Conservation (phyloP, 495 filamentous ascomycete genomes). For the Delitschia confertaspora region DNA sequence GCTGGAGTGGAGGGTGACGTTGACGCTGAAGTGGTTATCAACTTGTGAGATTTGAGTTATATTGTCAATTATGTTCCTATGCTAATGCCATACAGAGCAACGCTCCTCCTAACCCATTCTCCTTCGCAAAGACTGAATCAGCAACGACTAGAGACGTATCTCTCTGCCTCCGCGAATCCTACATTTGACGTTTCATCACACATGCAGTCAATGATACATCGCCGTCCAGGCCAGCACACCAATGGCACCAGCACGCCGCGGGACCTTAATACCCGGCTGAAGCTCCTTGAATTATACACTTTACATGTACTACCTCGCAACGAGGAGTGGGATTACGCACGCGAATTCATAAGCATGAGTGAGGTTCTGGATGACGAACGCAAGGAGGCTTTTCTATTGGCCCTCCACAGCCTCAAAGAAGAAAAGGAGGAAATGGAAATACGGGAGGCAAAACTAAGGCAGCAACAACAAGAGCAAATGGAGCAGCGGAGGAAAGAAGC, state of each 20-base stretch:
- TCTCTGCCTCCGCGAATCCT: slow-evolving; percentile 64
- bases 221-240: slow-evolving; percentile 26
- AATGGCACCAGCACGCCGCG: slow-evolving; percentile 67
- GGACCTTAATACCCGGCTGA: slow-evolving; percentile 56
- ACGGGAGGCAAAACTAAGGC: slow-evolving; percentile 50
- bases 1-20: slow-evolving; percentile 79
- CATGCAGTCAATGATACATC: slow-evolving; percentile 20
- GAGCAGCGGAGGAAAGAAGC: slow-evolving; percentile 40
- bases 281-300: slow-evolving; percentile 88
- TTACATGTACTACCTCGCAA: slow-evolving; percentile 86
- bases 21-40: slow-evolving; percentile 89
- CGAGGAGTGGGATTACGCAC: slow-evolving; percentile 89
- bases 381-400: slow-evolving; percentile 74
- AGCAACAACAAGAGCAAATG: slow-evolving; percentile 54
- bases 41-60: slow-evolving; percentile 51
- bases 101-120: slow-evolving; percentile 79
- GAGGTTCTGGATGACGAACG: slow-evolving; percentile 86
- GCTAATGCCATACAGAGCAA: slow-evolving; percentile 50
- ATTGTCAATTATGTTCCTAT: background rate
- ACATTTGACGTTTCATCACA: slow-evolving; percentile 57
- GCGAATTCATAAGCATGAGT: slow-evolving; percentile 75
- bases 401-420: slow-evolving; percentile 48
- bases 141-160: slow-evolving; percentile 78
- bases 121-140: slow-evolving; percentile 73
- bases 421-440: slow-evolving; percentile 69